Evolutionary conservation across 1,284 basidiomycete genomes (phyloP).

Genomic region (Ceratobasidium sp.): DNA sequence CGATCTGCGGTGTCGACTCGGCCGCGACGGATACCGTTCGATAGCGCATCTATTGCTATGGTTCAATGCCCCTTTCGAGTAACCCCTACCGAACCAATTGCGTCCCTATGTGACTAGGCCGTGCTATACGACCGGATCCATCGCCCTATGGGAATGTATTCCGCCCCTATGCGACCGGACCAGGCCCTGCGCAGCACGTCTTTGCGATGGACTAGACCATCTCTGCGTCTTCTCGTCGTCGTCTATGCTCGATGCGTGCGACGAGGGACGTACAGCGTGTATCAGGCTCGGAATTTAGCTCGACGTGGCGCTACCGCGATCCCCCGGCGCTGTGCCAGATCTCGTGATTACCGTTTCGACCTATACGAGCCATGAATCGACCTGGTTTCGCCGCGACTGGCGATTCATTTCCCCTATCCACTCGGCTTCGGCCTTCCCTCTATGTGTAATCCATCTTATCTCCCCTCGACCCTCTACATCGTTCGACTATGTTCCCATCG

Average conservation of each 20-base stretch:
- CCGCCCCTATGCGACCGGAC: conserved; percentile 17
- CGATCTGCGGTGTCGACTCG: conserved; percentile 45
- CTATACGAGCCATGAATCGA: no score
- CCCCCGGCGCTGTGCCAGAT: conserved; percentile 14
- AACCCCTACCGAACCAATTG: conserved; percentile 14
- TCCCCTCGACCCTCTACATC: background rate
- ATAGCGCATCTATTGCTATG: background rate
- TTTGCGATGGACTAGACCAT: conserved; percentile 1
- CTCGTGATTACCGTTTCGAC: conserved; percentile 40
- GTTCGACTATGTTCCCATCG: background rate
- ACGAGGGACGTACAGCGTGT: background rate
- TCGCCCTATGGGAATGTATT: conserved; percentile 12
- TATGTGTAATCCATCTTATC: conserved; percentile 24
- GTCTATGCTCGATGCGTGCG: conserved; percentile 2
- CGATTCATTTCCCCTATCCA: background rate
- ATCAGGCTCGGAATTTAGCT: conserved; percentile 4
- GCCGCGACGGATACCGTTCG: conserved; percentile 28
- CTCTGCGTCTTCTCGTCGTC: background rate
- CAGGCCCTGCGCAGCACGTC: conserved; percentile 9
- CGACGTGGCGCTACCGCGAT: conserved; percentile 6
- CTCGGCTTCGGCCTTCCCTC: background rate
- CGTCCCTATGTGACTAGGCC: background rate
- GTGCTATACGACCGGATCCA: background rate
- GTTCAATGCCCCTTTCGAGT: background rate
- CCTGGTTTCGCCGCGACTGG: no score